Evolutionary conservation across 352 stramenopile genomes (phyloP), one percentile per base, ranked within the genome.

Genomic region (Globisporangium megalacanthum): DNA sequence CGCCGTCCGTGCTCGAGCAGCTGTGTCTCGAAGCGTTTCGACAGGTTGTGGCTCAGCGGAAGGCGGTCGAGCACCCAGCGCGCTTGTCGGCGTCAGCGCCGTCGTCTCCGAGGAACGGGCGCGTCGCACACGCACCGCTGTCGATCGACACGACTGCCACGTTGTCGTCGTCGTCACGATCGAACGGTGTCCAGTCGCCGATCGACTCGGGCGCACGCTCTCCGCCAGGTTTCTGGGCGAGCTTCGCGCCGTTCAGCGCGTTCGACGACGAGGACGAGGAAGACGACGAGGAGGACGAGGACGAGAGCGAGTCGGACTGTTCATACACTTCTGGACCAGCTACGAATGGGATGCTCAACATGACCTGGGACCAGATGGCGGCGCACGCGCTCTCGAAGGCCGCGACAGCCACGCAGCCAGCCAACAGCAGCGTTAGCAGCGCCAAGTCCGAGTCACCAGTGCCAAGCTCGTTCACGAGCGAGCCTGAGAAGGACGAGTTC

Each of bases 141-240:
- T 85, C 74, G 17, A 90, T 86, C 44, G 75, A 85, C 36, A 56
- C 73, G 41, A 53, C 66, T 15, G 66, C 69, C 47, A 19, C 50
- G 13, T 51, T 65, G 6, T 60, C 70, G 33, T 62, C 65, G 17
- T 61, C 50, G 13, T 61, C 44, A 4, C 44, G 44, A 4, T 20
- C 29, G 3, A 56, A 44, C 13, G 49, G 36, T 2, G 58, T 55
- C 15, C 19, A 54, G 8, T 79, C 75, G 13, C 70, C 70, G 35
- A 52, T 65, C 47, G 67, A 72, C 56, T 83, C 68, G 58, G 74
- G 75, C 29, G 72, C 75, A 10, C 67, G 70, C 19, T 92, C 82
- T 13, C 82, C 82, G 3, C 82, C 82, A 33, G 82, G 82, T 6
- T 92, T 92, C 45, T 92, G 79, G 82, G 82, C 82, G 35, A 90